Evolutionary conservation across 768 basidiomycete genomes (phyloP).

Genomic region (Tylopilus felleus): DNA sequence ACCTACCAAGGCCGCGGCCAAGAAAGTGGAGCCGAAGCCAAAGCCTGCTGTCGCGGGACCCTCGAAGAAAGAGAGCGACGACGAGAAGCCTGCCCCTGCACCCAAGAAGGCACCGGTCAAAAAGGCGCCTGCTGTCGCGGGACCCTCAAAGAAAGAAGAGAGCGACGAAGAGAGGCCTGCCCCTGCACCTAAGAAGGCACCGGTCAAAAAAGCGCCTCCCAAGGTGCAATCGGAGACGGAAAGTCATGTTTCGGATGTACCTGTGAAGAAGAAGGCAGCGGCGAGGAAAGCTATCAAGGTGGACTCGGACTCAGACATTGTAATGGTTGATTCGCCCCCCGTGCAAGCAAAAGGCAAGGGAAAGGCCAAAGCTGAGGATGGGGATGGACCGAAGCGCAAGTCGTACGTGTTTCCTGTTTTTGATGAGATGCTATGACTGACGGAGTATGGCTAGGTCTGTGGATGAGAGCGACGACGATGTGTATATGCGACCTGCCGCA

Average conservation of each 20-base stretch:
- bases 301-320: slow-evolving; percentile 40
- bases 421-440: slow-evolving; percentile 10
- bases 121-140: slow-evolving; percentile 34
- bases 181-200: slow-evolving; percentile 29
- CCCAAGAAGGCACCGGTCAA: slow-evolving; percentile 30
- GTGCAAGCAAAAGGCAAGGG: slow-evolving; percentile 39
- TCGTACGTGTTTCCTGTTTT: slow-evolving; percentile 41
- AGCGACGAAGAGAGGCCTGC: slow-evolving; percentile 39
- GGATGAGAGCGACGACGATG: slow-evolving; percentile 42
- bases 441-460: slow-evolving; percentile 26
- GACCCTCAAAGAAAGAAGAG: slow-evolving; percentile 41
- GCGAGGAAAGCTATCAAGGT: slow-evolving; percentile 24
- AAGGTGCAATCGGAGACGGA: slow-evolving; percentile 42
- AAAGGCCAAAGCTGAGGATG: slow-evolving; percentile 37
- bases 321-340: slow-evolving; percentile 26
- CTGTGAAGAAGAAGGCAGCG: slow-evolving; percentile 20
- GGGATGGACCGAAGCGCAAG: slow-evolving; percentile 56
- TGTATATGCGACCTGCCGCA: slow-evolving; percentile 41
- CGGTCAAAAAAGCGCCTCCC: slow-evolving; percentile 26
- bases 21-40: slow-evolving; percentile 32
- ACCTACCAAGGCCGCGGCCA: slow-evolving; percentile 46
- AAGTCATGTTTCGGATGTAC: slow-evolving; percentile 29
- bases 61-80: slow-evolving; percentile 46
- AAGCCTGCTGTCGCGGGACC: slow-evolving; percentile 33
- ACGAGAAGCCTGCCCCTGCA: slow-evolving; percentile 28